Percentiles rank a stretch among this genome's conserved stretches.
Evolutionary conservation across 202 grass and related monocot genomes (phyloP).

Genomic region (Schoenoplectus tabernaemontani): DNA sequence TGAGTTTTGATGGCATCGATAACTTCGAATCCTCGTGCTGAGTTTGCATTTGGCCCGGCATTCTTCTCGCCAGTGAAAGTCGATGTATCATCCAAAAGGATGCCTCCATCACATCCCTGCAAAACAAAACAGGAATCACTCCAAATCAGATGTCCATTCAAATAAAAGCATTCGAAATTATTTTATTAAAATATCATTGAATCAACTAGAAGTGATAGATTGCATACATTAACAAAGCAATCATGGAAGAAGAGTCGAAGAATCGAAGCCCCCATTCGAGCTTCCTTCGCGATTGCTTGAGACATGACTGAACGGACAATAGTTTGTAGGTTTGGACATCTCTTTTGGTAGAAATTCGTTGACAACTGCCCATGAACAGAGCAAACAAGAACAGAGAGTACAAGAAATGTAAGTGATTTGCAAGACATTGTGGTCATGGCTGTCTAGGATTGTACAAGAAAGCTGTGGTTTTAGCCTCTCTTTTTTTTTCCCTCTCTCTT

Average conservation of each 20-base stretch:
- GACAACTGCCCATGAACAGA: slow-evolving; percentile 32
- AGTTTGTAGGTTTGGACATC: slow-evolving; percentile 35
- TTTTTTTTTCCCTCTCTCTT: background rate
- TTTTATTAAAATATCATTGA: background rate
- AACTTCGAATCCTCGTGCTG: slow-evolving; percentile 45
- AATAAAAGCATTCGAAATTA: background rate
- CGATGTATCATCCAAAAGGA: slow-evolving; percentile 61
- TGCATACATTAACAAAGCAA: slow-evolving; percentile 52
- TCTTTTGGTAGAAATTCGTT: slow-evolving; percentile 32
- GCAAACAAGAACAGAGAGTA: slow-evolving; percentile 16
- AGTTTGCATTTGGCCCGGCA: slow-evolving; percentile 55
- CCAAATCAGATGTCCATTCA: background rate
- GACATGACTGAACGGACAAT: slow-evolving; percentile 42
- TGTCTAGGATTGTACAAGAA: background rate
- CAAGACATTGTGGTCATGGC: background rate
- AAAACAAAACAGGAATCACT: background rate
- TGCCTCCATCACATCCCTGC: slow-evolving; percentile 77
- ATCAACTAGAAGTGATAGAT: background rate
- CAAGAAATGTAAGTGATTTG: background rate
- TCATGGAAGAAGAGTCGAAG: slow-evolving; percentile 55
- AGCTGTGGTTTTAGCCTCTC: background rate
- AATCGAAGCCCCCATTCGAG: slow-evolving; percentile 41
- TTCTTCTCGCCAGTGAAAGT: slow-evolving; percentile 53
- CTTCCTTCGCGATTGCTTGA: slow-evolving; percentile 17
- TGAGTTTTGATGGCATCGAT: slow-evolving; percentile 55